These are phyloP conservation scores for Exophiala alcalophila DNA, from an alignment of 2,329 filamentous ascomycete genomes.

Conservation along the genomic window DNA sequence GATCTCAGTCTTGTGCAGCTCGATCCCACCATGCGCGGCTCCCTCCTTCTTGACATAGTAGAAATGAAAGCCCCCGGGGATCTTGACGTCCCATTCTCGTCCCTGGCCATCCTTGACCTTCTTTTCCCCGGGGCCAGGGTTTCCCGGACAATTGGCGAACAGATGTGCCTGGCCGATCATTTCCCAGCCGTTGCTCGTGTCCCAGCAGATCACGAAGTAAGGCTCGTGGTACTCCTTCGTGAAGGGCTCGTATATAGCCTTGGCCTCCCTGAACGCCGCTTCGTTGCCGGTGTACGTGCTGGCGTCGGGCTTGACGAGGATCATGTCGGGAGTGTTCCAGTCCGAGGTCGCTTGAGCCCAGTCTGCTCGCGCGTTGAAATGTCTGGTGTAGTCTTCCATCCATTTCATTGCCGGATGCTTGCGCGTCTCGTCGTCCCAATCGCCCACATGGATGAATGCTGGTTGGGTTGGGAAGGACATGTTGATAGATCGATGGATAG, in stretches of 20 bases:
- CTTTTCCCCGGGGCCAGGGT: slow-evolving; percentile 9
- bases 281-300: slow-evolving; percentile 12
- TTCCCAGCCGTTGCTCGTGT: slow-evolving; percentile 20
- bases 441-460: slow-evolving; percentile 24
- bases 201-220: slow-evolving; percentile 21
- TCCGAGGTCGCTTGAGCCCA: slow-evolving; percentile 17
- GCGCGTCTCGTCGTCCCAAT: slow-evolving; percentile 26
- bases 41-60: slow-evolving; percentile 20
- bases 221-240: slow-evolving; percentile 25
- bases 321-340: slow-evolving; percentile 20
- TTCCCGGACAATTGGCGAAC: slow-evolving; percentile 19
- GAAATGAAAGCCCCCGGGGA: slow-evolving; percentile 23
- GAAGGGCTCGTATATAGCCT: slow-evolving; percentile 21
- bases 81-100: slow-evolving; percentile 27
- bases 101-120: slow-evolving; percentile 22
- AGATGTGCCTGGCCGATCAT: slow-evolving; percentile 26
- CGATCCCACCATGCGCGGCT: slow-evolving; percentile 20
- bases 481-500: too few relatives aligned
- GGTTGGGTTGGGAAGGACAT: slow-evolving; percentile 25
- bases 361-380: slow-evolving; percentile 15
- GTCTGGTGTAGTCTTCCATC: slow-evolving; percentile 26
- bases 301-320: slow-evolving; percentile 22
- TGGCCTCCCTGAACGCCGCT: slow-evolving; percentile 15
- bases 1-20: slow-evolving; percentile 20
- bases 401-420: slow-evolving; percentile 29